A percentile compares a stretch with the other conserved stretches of the same genome.
Conservation (phyloP, 2,329 filamentous ascomycete genomes). For the Fusarium sp. region DNA sequence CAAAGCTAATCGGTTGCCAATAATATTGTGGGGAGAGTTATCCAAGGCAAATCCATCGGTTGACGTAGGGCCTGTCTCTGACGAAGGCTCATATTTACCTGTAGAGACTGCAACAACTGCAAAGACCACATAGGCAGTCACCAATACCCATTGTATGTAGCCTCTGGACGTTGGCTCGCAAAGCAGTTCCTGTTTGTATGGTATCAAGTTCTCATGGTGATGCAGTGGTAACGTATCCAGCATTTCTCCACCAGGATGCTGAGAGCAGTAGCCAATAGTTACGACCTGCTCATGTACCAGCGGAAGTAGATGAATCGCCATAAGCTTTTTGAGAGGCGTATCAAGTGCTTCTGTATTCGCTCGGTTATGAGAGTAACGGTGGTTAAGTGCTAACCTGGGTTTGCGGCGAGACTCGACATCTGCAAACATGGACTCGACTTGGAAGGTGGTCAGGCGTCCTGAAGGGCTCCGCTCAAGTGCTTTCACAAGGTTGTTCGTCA, state of each 20-base stretch:
- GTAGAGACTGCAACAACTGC: background rate
- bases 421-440: background rate
- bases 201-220: background rate
- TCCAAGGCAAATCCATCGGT: rapidly evolving
- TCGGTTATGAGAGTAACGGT: background rate
- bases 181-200: slow-evolving; percentile 1
- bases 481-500: background rate
- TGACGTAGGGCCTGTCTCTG: rapidly evolving
- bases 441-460: background rate
- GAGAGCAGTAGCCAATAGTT: background rate
- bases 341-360: background rate
- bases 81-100: too few species aligned
- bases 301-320: background rate
- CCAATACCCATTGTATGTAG: background rate
- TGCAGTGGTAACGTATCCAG: background rate
- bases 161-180: background rate
- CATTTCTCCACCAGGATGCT: background rate
- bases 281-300: background rate
- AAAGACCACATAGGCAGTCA: background rate
- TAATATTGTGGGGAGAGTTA: background rate
- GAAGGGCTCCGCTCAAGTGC: background rate
- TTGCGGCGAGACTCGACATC: background rate
- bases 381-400: background rate
- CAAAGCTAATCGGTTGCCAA: background rate
- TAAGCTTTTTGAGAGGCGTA: background rate